Evolutionary conservation across 2,329 filamentous ascomycete genomes (phyloP).

Genomic region (Claviceps pazoutovae): DNA sequence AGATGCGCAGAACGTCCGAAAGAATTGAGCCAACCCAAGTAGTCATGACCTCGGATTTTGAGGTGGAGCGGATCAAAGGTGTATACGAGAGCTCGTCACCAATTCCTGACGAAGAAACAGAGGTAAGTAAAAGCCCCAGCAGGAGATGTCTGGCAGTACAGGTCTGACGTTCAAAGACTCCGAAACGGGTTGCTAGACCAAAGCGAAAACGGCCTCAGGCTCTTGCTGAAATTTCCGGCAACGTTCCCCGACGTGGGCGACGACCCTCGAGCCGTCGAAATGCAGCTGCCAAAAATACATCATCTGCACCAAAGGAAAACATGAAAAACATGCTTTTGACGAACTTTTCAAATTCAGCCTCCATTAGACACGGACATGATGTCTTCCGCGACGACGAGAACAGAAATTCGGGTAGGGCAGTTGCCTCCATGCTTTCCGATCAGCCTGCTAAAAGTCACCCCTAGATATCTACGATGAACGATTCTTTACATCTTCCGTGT

Average conservation of each 20-base stretch:
- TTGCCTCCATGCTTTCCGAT: background rate
- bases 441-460: slow-evolving; percentile 8
- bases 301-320: slow-evolving; percentile 6
- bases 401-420: slow-evolving; percentile 12
- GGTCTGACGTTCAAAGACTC: slow-evolving; percentile 11
- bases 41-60: slow-evolving; percentile 42
- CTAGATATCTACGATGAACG: slow-evolving; percentile 14
- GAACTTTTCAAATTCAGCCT: slow-evolving; percentile 1
- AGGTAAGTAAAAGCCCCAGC: slow-evolving; percentile 24
- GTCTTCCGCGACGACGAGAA: slow-evolving; percentile 19
- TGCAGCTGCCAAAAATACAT: slow-evolving; percentile 10
- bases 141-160: background rate
- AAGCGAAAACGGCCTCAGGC: slow-evolving; percentile 19
- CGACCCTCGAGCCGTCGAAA: slow-evolving; percentile 12
- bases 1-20: slow-evolving; percentile 50
- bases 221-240: slow-evolving; percentile 21
- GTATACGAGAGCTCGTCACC: slow-evolving; percentile 47
- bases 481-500: slow-evolving; percentile 8
- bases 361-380: slow-evolving; percentile 14
- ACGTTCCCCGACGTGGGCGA: slow-evolving; percentile 17
- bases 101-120: slow-evolving; percentile 22
- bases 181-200: slow-evolving; percentile 16
- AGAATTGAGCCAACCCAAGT: slow-evolving; percentile 50
- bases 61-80: slow-evolving; percentile 37
- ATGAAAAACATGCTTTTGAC: background rate